These are phyloP conservation scores for Volvariella surrecta DNA, from an alignment of 1,284 basidiomycete genomes.

Conservation along the genomic window DNA sequence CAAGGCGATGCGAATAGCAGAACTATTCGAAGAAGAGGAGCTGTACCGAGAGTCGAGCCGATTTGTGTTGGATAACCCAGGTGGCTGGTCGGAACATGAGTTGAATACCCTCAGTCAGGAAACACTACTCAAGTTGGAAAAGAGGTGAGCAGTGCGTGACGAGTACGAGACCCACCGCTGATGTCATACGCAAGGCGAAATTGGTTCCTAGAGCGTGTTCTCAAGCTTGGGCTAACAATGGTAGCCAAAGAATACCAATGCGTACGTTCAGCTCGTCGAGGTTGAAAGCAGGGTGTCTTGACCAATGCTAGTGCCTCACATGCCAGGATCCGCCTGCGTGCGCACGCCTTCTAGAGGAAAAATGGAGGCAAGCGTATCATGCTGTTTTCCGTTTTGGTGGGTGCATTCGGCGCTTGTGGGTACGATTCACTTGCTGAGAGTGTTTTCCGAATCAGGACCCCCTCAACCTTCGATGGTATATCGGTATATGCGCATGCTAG, in stretches of 20 bases:
- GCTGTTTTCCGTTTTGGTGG: slow-evolving; percentile 81
- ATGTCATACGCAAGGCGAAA: slow-evolving; percentile 47
- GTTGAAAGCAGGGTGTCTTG: slow-evolving; percentile 2
- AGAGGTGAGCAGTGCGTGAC: slow-evolving; percentile 41
- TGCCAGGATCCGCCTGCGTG: slow-evolving; percentile 79
- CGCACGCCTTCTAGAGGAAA: slow-evolving; percentile 86
- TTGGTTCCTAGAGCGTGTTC: slow-evolving; percentile 90
- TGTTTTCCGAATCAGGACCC: slow-evolving; percentile 37
- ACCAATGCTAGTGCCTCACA: slow-evolving; percentile 55
- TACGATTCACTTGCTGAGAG: slow-evolving; percentile 12
- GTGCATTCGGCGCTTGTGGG: slow-evolving; percentile 14
- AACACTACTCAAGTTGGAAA: slow-evolving; percentile 83
- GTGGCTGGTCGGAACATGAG: slow-evolving; percentile 78
- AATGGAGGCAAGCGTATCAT: slow-evolving; percentile 85
- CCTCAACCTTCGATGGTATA: slow-evolving; percentile 89
- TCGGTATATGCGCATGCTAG: slow-evolving; percentile 74
- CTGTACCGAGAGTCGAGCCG: slow-evolving; percentile 84
- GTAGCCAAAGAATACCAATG: slow-evolving; percentile 89
- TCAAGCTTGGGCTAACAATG: slow-evolving; percentile 84
- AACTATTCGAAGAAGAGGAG: slow-evolving; percentile 80
- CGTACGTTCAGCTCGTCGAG: slow-evolving; percentile 32
- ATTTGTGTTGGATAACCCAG: slow-evolving; percentile 86
- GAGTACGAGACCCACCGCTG: slow-evolving; percentile 1
- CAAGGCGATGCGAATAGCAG: slow-evolving; percentile 85
- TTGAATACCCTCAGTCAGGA: slow-evolving; percentile 70